A percentile compares a stretch with the other conserved stretches of the same genome.
phyloP scores from a whole-genome alignment of 1,284 basidiomycete species.

The Papiliotrema flavescens region DNA sequence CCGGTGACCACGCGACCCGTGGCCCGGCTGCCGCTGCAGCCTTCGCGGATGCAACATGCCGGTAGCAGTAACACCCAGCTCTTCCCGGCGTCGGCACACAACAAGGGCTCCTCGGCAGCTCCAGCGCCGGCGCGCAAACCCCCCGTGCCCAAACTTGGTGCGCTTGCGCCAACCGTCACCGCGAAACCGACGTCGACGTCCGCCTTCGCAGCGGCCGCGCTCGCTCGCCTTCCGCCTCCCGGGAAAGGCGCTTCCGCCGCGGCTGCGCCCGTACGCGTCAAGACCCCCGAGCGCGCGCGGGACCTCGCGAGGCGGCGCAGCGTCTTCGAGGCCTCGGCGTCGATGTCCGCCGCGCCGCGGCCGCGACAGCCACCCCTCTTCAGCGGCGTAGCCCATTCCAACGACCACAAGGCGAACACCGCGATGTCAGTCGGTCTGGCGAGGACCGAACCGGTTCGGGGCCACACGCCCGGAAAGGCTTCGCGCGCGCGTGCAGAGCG shows the following conservation, averaged over 20 bases:
- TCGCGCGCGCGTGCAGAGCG: slow-evolving; percentile 18
- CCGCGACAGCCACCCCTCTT: not conserved
- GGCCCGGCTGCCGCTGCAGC: too few relatives aligned
- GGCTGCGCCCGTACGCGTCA: slow-evolving; percentile 15
- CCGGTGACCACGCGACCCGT: too few relatives aligned
- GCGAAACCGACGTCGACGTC: slow-evolving; percentile 11
- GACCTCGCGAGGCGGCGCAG: slow-evolving; percentile 20
- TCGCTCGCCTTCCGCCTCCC: slow-evolving; percentile 28
- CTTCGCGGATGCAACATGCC: too few relatives aligned
- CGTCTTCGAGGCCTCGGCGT: slow-evolving; percentile 25
- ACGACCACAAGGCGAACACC: not conserved
- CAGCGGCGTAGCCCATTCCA: not conserved
- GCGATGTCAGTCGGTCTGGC: not conserved
- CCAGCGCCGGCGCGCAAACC: too few relatives aligned
- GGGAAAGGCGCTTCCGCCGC: slow-evolving; percentile 18
- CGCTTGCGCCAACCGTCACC: too few relatives aligned
- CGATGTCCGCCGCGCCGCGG: not conserved
- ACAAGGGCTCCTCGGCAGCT: too few relatives aligned
- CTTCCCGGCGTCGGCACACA: too few relatives aligned
- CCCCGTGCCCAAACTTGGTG: not conserved
- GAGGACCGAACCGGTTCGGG: slow-evolving; percentile 21
- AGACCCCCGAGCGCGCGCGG: slow-evolving; percentile 24
- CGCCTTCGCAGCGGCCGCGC: slow-evolving; percentile 26
- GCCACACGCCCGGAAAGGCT: slow-evolving; percentile 34
- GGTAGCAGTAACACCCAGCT: too few relatives aligned